phyloP scores from a whole-genome alignment of 2,329 filamentous ascomycete species.

The Penicillium freii region DNA sequence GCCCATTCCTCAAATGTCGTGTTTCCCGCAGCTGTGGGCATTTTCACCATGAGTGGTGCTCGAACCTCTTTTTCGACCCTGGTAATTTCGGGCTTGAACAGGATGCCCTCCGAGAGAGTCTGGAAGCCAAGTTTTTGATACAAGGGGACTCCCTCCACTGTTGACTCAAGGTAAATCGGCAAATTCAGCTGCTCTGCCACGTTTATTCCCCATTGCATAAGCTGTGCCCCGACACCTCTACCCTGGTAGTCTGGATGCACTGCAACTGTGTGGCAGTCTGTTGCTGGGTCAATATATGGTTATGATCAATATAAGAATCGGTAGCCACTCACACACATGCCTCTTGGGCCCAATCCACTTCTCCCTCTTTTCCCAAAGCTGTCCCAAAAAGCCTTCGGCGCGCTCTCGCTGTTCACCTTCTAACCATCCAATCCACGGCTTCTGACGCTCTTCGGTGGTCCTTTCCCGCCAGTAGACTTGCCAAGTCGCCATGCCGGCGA shows the following conservation, averaged over 20 bases:
- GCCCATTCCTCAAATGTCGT: conserved; percentile 6
- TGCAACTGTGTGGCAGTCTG: conserved; percentile 43
- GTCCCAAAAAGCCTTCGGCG: conserved; percentile 40
- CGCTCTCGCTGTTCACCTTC: conserved; percentile 45
- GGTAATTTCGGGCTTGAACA: conserved; percentile 39
- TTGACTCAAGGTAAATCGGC: conserved; percentile 51
- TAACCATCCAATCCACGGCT: conserved; percentile 49
- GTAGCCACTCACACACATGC: conserved; percentile 43
- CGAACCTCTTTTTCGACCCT: conserved; percentile 30
- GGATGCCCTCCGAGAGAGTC: conserved; percentile 31
- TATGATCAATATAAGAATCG: not conserved
- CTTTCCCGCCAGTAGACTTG: conserved; percentile 44
- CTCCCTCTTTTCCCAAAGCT: conserved; percentile 40
- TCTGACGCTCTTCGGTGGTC: conserved; percentile 44
- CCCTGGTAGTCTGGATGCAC: conserved; percentile 46
- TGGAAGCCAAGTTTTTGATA: conserved; percentile 51
- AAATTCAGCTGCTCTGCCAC: conserved; percentile 29
- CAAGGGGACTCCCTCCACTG: conserved; percentile 42
- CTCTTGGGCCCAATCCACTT: conserved; percentile 3
- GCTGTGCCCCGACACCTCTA: conserved; percentile 42
- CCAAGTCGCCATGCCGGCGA: conserved; percentile 50
- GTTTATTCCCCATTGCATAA: conserved; percentile 47
- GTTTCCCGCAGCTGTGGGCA: conserved; percentile 29
- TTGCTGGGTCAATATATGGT: not conserved
- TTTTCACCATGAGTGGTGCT: conserved; percentile 46